Evolutionary conservation across 495 filamentous ascomycete species (phyloP), one percentile per base, ranked within the genome.

Genomic region (Xylaria grammica): DNA sequence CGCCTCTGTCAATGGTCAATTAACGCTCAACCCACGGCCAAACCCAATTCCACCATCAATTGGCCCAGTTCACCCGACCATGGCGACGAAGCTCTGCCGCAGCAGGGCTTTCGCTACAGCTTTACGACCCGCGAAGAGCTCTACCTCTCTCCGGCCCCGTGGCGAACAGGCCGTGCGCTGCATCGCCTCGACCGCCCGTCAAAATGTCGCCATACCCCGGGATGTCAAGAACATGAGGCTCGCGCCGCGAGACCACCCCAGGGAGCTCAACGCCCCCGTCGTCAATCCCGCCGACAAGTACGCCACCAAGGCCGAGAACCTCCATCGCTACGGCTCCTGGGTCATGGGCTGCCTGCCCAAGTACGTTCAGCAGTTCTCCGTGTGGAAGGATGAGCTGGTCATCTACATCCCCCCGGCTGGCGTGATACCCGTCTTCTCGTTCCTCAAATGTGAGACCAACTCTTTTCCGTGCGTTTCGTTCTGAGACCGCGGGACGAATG

Each of bases 321-420:
- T 98, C 67, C 95, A 98, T 83, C 88, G 84, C 67, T 99, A 99
- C 74, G 96, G 96, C 67, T 87, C 95, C 74, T 99, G 97, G 81
- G 85, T 99, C 71, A 91, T 98, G 84, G 94, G 94, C 61, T 96
- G 92, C 75, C 82, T 99, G 65, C 96, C 96, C 62, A 98, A 97
- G 83, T 96, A 97, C 78, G 87, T 99, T 70, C 96, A 99, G 81
- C 96, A 99, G 78, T 97, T 97, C 84, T 93, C 92, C 42, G 94
- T 99, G 32, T 98, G 94, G 96, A 99, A 99, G 83, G 95, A 99
- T 75, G 96, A 99, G 75, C 86, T 99, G 65, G 91, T 89, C 63
- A 91, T 99, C 75, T 95, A 94, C 78, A 94, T 97, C 72, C 80
- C 92, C 44, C 95, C 95, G 6, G 76, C 90, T 22, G 94, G 92